Evolutionary conservation across 78 protist genomes (phyloP).

Genomic region (Polysphondylium violaceum): DNA sequence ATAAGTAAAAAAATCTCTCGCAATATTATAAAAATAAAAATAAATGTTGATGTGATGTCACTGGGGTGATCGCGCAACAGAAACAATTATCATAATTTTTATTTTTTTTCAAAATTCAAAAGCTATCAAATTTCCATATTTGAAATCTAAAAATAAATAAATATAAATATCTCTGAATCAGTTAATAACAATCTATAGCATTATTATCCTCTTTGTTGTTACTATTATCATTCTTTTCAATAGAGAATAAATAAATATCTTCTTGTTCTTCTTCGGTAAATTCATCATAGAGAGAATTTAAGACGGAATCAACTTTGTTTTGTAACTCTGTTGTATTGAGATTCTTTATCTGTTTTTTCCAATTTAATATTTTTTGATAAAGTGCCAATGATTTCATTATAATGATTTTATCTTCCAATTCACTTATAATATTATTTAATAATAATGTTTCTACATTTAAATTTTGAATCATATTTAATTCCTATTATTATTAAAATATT

Average conservation of each 20-base stretch:
- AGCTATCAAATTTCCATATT: too few species aligned
- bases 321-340: background rate
- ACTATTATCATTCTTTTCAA: background rate
- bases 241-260: conserved; percentile 26
- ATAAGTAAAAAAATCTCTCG: too few species aligned
- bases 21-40: too few species aligned
- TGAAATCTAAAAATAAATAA: too few species aligned
- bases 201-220: background rate
- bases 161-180: too few species aligned
- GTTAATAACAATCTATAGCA: conserved; percentile 8
- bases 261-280: conserved; percentile 55
- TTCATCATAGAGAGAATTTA: background rate
- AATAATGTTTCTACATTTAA: conserved; percentile 7
- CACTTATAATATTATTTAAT: conserved; percentile 1
- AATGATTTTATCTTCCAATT: conserved; percentile 49
- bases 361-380: background rate
- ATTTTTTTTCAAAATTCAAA: too few species aligned
- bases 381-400: conserved; percentile 5
- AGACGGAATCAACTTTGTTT: background rate
- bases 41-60: too few species aligned
- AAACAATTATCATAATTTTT: too few species aligned
- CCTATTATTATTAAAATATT: too few species aligned
- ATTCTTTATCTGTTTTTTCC: background rate
- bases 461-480: background rate
- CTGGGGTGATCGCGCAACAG: too few species aligned